Evolutionary conservation across 192 early-diverging fungal species (phyloP), one percentile per base, ranked within the genome.

Genomic region (Podila horticola): DNA sequence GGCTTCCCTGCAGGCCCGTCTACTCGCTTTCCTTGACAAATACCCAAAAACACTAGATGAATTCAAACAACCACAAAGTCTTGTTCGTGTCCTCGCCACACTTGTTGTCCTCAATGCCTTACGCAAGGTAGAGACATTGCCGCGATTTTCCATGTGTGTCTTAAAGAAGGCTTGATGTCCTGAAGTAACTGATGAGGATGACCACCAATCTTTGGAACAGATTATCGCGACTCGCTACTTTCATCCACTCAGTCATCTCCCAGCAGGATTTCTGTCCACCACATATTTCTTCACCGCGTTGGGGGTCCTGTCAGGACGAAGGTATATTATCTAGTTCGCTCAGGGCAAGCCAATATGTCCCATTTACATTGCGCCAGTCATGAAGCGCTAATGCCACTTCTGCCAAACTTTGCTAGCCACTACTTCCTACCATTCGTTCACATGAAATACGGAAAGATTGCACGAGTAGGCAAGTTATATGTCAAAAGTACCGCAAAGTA

Each of bases 381-480:
- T 17, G 15, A 45, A 0, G 15, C 3, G 41, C 12, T 45, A 12
- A 45, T 45, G 41, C 15, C 41, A 45, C 15, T 45, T 45, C 41
- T 45, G 13, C 15, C 41, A 45, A 45, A 12, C 11, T 34, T 45
- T 45, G 41, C 15, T 45, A 45, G 41, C 48, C 74, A 76, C 19
- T 57, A 76, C 29, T 5, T 36, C 13, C 20, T 76, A 8, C 67
- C 67, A 0, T 29, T 65, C 17, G 20, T 77, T n/a, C 86, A 87
- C 33, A 52, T 59, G 17, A 30, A 75, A 15, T 85, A 84, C 64
- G 88, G 88, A 5, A 74, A 62, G 8, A 64, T 86, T 55, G 83
- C 86, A 12, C 72, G 83, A 45, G 22, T 84, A n/a, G 74, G 62
- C 4, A 68, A 45, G 41, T 45, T 45, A 17, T 17, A 17, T 45